Base-by-base conservation (phyloP, 345 rosid genomes). In the Viola odorata region DNA sequence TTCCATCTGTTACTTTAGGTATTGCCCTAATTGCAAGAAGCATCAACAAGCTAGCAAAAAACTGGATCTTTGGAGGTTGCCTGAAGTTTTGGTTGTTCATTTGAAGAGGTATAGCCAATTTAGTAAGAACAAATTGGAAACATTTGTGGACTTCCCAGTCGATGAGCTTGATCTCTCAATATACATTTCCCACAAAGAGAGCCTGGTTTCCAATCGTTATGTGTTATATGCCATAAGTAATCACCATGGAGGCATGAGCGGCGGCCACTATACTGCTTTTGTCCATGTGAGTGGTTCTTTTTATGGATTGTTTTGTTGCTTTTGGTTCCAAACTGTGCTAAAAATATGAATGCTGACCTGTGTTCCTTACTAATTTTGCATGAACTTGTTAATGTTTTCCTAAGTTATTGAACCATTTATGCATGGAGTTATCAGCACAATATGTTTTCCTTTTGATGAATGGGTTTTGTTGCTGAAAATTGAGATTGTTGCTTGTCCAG, bases 51-150 rank as follows among this genome's bases (percentile, higher is more conserved):
- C 75, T 37, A 71, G 40, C 4, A 71, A 65, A 17, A 71, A 71
- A 59, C 57, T 71, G 11, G 75, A 71, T 61, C 66, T 71, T 41
- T 65, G 70, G 75, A 71, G 75, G 60, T 50, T 71, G 53, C 75
- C 75, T 7, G 75, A 66, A 57, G 55, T 71, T 42, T 61, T 71
- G 54, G 55, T 66, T 17, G 62, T 71, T 61, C 75, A 71, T 57
- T 56, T 66, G 51, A 71, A 71, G 75, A 71, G 75, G 58, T 60
- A 61, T 36, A 48, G 58, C 45, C 50, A 41, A 51, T 49, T 37
- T 41, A 7, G 60, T 8, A 71, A 66, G 54, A 60, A 71, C 63
- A 71, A 71, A 63, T 45, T 65, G 58, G 75, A 71, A 56, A 65
- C 75, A 3, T 61, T 65, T 14, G 75, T 71, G 52, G 75, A 71